Evolutionary conservation across 2,329 filamentous ascomycete species (phyloP).

Genomic region (Rutstroemia sp.): DNA sequence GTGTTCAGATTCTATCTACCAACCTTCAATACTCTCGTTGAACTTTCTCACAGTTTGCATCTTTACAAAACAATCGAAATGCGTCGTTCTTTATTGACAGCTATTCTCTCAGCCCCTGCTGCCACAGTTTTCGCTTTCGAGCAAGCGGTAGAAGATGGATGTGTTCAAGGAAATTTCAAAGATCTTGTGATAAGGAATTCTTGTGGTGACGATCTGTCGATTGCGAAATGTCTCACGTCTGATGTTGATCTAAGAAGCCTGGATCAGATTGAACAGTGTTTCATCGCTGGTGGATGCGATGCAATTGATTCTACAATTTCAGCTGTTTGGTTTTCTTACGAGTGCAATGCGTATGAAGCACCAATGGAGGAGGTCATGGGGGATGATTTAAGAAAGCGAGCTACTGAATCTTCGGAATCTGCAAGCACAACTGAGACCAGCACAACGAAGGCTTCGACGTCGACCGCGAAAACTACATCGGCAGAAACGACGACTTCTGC

Average conservation of each 20-base stretch:
- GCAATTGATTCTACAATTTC: slow-evolving; percentile 14
- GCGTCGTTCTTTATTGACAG: slow-evolving; percentile 15
- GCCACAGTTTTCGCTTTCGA: slow-evolving; percentile 15
- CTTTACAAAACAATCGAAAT: slow-evolving; percentile 12
- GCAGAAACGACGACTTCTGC: too few species aligned
- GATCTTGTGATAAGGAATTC: slow-evolving; percentile 16
- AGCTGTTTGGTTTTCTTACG: slow-evolving; percentile 16
- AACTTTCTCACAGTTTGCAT: too few species aligned
- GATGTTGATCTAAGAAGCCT: slow-evolving; percentile 12
- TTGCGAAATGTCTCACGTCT: slow-evolving; percentile 18
- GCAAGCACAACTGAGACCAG: background rate
- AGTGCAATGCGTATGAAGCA: slow-evolving; percentile 12
- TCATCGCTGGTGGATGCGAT: slow-evolving; percentile 18
- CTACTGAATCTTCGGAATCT: background rate
- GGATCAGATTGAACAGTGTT: slow-evolving; percentile 21
- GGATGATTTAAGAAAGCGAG: slow-evolving; percentile 18
- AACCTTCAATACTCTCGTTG: background rate
- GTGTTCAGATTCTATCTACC: background rate
- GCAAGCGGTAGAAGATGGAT: slow-evolving; percentile 3
- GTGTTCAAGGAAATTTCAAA: slow-evolving; percentile 14
- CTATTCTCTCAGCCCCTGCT: slow-evolving; percentile 1
- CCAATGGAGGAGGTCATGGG: background rate
- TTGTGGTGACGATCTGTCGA: slow-evolving; percentile 16
- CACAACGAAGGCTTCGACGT: background rate
- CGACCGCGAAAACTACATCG: background rate